Base-by-base conservation (phyloP, 345 rosid species). In the Arabis alpina region DNA sequence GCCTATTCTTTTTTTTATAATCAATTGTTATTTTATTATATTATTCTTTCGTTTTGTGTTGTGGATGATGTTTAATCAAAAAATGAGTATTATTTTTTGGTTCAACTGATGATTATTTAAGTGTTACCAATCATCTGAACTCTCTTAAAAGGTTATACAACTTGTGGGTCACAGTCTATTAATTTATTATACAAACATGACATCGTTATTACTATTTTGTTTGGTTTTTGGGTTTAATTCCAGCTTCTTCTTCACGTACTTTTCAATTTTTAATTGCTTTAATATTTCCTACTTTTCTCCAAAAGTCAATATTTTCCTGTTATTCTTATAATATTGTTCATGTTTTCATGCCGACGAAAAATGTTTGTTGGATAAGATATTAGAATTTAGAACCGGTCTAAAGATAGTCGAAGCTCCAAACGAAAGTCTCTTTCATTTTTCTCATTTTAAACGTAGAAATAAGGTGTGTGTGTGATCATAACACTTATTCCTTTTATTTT, bases 111-210 rank as follows among this genome's bases (percentile, higher is more conserved):
- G 45, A 42, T 73, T 73, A 65, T 49, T 66, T 51, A 24, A 50
- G 32, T 42, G 64, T 51, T 50, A 58, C 67, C 61, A 66, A 66
- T 66, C 62, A 74, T 66, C 49, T 74, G 27, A 74, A 66, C 62
- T 30, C 59, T 43, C 59, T 40, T n/a, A 42, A 65, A 74, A 67
- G 42, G 62, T 34, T 24, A 59, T 43, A 53, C 43, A 6, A 60
- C 61, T 74, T 49, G 66, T 72, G 36, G 64, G 53, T 64, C 59
- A 55, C 14, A 48, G 28, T 30, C 54, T 47, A 32, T 43, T 54
- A 44, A 51, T 27, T 39, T 64, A 15, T 28, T 56, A 4, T 25
- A 4, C 44, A 36, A 72, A 28, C 48, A 65, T 66, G 77, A 58
- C 54, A 60, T 74, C 54, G 14, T 15, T 30, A 23, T 12, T 16